Conservation (phyloP, 164 flowering plant genomes). For the Houttuynia cordata region DNA sequence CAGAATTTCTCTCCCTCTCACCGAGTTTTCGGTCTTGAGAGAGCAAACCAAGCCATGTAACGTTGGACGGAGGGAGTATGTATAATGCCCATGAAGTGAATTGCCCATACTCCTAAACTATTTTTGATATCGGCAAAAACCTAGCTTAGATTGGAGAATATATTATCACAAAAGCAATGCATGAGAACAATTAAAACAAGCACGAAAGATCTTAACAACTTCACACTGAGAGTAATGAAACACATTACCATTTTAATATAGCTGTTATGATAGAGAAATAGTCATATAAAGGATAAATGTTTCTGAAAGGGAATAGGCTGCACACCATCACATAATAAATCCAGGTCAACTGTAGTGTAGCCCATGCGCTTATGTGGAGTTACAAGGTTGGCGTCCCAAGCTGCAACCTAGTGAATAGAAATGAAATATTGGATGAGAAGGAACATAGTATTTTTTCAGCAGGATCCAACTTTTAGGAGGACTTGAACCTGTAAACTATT, state of each 20-base stretch:
- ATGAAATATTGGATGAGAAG: not conserved
- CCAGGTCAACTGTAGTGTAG: conserved; percentile 48
- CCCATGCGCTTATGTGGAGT: conserved; percentile 99
- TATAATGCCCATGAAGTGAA: too few species aligned
- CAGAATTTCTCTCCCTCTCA: too few species aligned
- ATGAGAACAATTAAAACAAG: not conserved
- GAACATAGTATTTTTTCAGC: not conserved
- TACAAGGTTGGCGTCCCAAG: conserved; percentile 99
- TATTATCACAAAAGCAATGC: not conserved
- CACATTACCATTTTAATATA: too few species aligned
- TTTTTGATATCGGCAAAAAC: not conserved
- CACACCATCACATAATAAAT: conserved; percentile 72
- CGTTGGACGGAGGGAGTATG: too few species aligned
- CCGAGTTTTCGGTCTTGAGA: too few species aligned
- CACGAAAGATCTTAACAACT: too few species aligned
- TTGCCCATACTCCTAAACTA: too few species aligned
- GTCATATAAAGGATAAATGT: not conserved
- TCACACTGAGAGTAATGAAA: too few species aligned
- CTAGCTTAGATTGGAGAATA: not conserved
- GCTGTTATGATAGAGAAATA: too few species aligned
- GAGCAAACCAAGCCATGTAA: too few species aligned
- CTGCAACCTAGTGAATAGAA: conserved; percentile 56
- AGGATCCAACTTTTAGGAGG: not conserved
- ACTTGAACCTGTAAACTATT: conserved; percentile 56
- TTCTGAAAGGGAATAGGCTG: conserved; percentile 1